Conservation (phyloP, 2,329 filamentous ascomycete genomes). For the Tolypocladium paradoxum region DNA sequence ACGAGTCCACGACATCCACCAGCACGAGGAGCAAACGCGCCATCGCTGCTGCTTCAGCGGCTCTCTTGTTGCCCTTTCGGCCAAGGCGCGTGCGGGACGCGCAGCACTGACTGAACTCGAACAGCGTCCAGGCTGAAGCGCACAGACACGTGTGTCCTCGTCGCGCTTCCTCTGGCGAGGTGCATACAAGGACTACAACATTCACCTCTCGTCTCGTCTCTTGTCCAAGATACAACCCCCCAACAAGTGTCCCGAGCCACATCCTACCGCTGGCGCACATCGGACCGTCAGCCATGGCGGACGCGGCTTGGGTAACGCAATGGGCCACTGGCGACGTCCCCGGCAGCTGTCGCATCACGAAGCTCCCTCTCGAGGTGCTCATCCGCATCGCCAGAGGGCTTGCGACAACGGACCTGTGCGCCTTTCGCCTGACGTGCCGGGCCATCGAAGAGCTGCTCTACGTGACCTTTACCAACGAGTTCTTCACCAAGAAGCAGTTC, state of each 20-base stretch:
- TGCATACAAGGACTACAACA: neutral
- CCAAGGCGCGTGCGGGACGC: neutral
- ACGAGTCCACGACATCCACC: too few species aligned
- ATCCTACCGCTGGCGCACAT: too few species aligned
- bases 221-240: neutral
- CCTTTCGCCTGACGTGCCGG: slow-evolving; percentile 44
- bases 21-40: neutral
- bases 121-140: neutral
- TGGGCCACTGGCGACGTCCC: neutral
- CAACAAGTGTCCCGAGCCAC: neutral
- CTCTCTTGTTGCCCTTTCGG: neutral
- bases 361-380: slow-evolving; percentile 49
- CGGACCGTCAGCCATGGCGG: neutral
- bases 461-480: slow-evolving; percentile 46
- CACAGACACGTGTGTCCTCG: neutral
- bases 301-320: neutral
- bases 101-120: neutral
- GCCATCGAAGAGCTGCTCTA: slow-evolving; percentile 42
- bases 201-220: neutral
- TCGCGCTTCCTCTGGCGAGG: neutral
- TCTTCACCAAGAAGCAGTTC: slow-evolving; percentile 57
- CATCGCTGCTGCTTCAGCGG: too few species aligned
- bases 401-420: slow-evolving; percentile 42
- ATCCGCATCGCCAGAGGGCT: slow-evolving; percentile 42
- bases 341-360: slow-evolving; percentile 13